These are phyloP conservation scores for Nannochloris sp. DNA, from an alignment of 139 green algal species.

Conservation along the genomic window DNA sequence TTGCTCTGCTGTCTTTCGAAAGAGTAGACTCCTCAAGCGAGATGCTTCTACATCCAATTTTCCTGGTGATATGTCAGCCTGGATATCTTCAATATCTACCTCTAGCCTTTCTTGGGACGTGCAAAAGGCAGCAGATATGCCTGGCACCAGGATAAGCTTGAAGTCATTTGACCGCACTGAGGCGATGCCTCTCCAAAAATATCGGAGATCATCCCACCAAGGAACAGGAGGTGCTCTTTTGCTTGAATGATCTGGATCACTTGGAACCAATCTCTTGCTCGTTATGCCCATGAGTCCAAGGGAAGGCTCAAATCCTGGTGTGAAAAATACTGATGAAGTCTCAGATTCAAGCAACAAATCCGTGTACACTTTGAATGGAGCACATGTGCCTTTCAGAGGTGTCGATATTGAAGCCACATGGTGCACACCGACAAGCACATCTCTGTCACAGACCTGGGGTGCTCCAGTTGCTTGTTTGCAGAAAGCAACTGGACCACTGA, in stretches of 20 bases:
- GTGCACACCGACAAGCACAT: slow-evolving; percentile 36
- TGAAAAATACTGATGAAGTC: slow-evolving; percentile 29
- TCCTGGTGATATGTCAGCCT: neutral
- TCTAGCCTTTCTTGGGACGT: slow-evolving; percentile 1
- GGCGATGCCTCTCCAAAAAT: slow-evolving; percentile 44
- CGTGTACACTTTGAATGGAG: slow-evolving; percentile 57
- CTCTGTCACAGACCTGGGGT: slow-evolving; percentile 7
- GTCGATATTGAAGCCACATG: slow-evolving; percentile 23
- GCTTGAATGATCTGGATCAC: slow-evolving; percentile 21
- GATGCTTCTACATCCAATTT: slow-evolving; percentile 21
- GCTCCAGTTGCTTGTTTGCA: slow-evolving; percentile 45
- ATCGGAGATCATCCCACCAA: slow-evolving; percentile 44
- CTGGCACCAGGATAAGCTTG: slow-evolving; percentile 3
- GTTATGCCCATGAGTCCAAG: slow-evolving; percentile 36
- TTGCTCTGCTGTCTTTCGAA: slow-evolving; percentile 20
- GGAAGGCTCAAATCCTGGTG: slow-evolving; percentile 41
- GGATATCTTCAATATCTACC: neutral
- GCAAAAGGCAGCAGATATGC: neutral
- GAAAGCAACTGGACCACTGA: slow-evolving; percentile 38
- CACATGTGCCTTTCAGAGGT: slow-evolving; percentile 13
- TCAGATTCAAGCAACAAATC: slow-evolving; percentile 34
- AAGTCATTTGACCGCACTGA: neutral
- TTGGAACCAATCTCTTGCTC: slow-evolving; percentile 37
- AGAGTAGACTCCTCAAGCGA: slow-evolving; percentile 6
- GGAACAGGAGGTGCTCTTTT: slow-evolving; percentile 22